Conservation (phyloP, 441 rosid genomes). For the Pelargonium australe region DNA sequence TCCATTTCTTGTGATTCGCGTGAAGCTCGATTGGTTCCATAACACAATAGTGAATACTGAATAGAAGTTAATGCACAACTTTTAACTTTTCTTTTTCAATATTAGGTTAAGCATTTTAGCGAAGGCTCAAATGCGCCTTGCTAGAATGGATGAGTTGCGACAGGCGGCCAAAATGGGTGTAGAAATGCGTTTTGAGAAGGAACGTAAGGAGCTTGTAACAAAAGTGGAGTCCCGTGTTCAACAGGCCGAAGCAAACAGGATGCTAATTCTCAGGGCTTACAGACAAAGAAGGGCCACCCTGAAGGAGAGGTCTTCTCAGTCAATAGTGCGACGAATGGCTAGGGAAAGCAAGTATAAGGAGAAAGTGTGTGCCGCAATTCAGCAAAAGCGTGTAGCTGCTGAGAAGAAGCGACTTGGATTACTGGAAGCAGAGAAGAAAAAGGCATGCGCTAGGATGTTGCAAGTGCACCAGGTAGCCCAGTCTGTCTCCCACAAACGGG, state of each 20-base stretch:
- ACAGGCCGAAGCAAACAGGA: constrained; percentile 84
- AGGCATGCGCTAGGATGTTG: constrained; percentile 67
- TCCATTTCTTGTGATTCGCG: neutral
- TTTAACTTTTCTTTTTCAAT: neutral
- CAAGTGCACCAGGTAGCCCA: constrained; percentile 71
- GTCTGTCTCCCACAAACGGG: constrained; percentile 70
- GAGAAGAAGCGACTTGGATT: constrained; percentile 83
- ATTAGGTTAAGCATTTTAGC: constrained; percentile 72
- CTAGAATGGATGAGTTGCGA: constrained; percentile 78
- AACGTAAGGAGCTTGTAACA: constrained; percentile 77
- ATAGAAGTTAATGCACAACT: neutral
- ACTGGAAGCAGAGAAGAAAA: constrained; percentile 86
- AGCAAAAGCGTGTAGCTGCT: constrained; percentile 88
- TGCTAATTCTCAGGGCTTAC: constrained; percentile 76
- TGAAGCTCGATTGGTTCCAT: neutral
- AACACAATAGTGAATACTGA: neutral
- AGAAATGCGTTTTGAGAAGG: constrained; percentile 66
- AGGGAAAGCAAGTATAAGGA: constrained; percentile 90
- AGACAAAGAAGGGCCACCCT: constrained; percentile 64
- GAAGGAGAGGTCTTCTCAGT: constrained; percentile 83
- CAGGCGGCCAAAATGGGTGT: constrained; percentile 88
- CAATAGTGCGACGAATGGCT: constrained; percentile 65
- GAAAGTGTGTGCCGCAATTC: constrained; percentile 67
- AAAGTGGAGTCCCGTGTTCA: constrained; percentile 74
- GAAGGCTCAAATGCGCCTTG: constrained; percentile 73